A percentile compares a stretch with the other conserved stretches of the same genome.
Conservation (phyloP, 2,329 filamentous ascomycete species). For the Sclerotinia nivalis region DNA sequence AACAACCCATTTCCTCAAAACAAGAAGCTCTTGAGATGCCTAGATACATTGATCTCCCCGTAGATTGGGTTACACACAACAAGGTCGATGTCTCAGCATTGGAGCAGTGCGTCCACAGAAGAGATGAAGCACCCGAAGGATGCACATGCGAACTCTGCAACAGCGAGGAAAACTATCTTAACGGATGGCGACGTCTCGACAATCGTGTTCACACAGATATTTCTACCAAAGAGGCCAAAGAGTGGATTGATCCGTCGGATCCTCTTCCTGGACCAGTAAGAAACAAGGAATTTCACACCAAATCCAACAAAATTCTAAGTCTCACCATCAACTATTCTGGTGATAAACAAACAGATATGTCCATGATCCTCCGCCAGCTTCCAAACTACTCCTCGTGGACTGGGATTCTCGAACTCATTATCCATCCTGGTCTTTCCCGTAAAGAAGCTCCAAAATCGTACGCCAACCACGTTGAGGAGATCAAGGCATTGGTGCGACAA, state of each 20-base stretch:
- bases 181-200: not conserved
- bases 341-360: not conserved
- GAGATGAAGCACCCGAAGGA: not conserved
- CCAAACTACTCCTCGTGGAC: not conserved
- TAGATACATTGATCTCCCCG: not conserved
- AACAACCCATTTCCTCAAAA: not conserved
- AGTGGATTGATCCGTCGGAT: no score
- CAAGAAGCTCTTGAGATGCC: not conserved
- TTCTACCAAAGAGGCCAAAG: not conserved
- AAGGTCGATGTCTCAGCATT: not conserved
- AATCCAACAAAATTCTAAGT: not conserved
- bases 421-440: not conserved
- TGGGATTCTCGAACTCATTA: not conserved
- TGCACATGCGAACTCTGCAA: not conserved
- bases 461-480: not conserved
- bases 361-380: not conserved
- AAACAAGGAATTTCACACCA: not conserved
- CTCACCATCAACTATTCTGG: not conserved
- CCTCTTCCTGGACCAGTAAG: not conserved
- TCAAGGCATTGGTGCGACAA: not conserved
- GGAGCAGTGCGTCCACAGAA: not conserved
- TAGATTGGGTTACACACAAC: not conserved
- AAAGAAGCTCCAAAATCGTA: not conserved
- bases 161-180: not conserved
- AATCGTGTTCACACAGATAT: not conserved